Evolutionary conservation across 345 rosid genomes (phyloP).

Genomic region (Psidium guajava): DNA sequence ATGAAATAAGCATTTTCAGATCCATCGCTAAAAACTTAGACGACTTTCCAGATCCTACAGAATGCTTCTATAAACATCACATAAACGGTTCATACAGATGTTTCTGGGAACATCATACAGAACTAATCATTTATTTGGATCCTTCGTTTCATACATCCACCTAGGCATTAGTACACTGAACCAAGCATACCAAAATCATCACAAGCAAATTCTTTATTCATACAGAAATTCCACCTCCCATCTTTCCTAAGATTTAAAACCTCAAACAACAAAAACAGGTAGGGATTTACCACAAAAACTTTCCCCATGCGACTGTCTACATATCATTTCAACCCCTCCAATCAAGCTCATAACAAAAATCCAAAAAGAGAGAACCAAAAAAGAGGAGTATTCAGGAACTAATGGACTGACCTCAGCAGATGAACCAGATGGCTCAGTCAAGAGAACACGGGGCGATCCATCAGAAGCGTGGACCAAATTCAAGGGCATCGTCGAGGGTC

Average conservation of each 20-base stretch:
- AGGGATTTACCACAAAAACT: neutral
- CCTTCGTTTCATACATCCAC: neutral
- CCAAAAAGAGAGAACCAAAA: neutral
- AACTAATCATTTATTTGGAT: neutral
- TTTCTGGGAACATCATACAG: neutral
- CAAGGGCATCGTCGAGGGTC: slow-evolving; percentile 57
- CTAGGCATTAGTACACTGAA: neutral
- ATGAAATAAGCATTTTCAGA: neutral
- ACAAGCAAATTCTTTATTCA: neutral
- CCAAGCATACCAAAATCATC: neutral
- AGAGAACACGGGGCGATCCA: slow-evolving; percentile 55
- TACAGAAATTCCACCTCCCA: neutral
- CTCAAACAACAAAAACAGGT: neutral
- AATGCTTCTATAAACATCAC: neutral
- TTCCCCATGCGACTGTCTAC: neutral
- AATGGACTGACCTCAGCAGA: slow-evolving; percentile 51
- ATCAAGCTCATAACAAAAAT: neutral
- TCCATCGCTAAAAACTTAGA: neutral
- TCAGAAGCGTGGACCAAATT: slow-evolving; percentile 47
- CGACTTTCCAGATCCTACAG: neutral
- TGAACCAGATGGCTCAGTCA: slow-evolving; percentile 79
- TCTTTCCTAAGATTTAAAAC: neutral
- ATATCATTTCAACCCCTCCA: neutral
- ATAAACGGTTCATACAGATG: neutral
- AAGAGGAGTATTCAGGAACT: neutral